phyloP scores from a whole-genome alignment of 805 yeast species.

The Spathaspora gorwiae region DNA sequence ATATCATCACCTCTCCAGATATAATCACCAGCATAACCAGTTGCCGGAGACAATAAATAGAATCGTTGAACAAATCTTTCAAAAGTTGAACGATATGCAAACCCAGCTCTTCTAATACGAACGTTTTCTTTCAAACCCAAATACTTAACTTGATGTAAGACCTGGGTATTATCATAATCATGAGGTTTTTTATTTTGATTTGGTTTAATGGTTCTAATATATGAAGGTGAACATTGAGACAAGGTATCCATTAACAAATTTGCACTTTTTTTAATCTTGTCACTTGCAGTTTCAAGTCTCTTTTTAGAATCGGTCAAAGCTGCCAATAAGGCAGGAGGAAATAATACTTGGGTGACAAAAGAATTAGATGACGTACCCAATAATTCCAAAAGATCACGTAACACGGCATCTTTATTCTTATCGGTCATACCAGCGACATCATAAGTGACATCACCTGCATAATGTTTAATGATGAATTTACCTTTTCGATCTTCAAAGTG shows the following conservation, averaged over 20 bases:
- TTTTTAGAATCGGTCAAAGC: slow-evolving; percentile 52
- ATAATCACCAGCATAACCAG: slow-evolving; percentile 85
- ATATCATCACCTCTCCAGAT: slow-evolving; percentile 55
- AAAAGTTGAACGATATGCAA: slow-evolving; percentile 94
- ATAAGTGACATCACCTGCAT: slow-evolving; percentile 97
- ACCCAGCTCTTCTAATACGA: slow-evolving; percentile 96
- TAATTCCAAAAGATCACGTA: slow-evolving; percentile 80
- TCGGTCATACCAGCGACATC: slow-evolving; percentile 90
- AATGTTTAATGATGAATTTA: slow-evolving; percentile 88
- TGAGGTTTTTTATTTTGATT: slow-evolving; percentile 87
- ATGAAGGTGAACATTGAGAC: slow-evolving; percentile 89
- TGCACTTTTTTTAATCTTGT: slow-evolving; percentile 88
- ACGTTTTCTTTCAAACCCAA: slow-evolving; percentile 96
- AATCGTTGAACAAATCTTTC: slow-evolving; percentile 95
- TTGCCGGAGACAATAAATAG: slow-evolving; percentile 76
- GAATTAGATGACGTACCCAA: slow-evolving; percentile 65
- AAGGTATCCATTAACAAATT: slow-evolving; percentile 84
- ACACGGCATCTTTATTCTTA: slow-evolving; percentile 91
- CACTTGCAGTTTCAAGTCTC: slow-evolving; percentile 95
- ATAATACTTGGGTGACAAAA: slow-evolving; percentile 56
- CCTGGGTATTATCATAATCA: slow-evolving; percentile 85
- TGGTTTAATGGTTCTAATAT: slow-evolving; percentile 96
- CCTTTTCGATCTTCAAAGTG: slow-evolving; percentile 86
- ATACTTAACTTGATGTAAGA: slow-evolving; percentile 91
- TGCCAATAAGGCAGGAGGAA: slow-evolving; percentile 35